These are phyloP conservation scores for Posidonia oceanica DNA, from an alignment of 116 monocot genomes.

Conservation along the genomic window DNA sequence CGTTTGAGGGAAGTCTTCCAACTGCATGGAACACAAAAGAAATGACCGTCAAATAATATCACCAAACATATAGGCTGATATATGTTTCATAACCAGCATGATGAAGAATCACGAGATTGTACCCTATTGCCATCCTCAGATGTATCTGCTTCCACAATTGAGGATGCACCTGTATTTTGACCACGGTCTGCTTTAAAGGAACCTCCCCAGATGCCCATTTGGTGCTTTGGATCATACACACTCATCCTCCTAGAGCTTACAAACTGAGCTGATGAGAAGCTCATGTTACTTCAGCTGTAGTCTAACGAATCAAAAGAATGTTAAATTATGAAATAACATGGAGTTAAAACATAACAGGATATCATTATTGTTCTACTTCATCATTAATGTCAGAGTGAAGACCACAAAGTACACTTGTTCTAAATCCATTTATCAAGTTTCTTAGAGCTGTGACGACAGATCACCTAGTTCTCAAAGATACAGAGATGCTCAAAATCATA, in stretches of 20 bases:
- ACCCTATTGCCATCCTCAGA: conserved; percentile 45
- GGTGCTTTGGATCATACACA: conserved; percentile 37
- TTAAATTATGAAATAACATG: not conserved
- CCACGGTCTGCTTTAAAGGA: conserved; percentile 45
- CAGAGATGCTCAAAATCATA: too few relatives aligned
- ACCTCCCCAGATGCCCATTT: conserved; percentile 45
- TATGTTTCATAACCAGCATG: not conserved
- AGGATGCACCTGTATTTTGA: conserved; percentile 38
- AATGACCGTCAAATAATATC: not conserved
- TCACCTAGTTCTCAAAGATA: too few relatives aligned
- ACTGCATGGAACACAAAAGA: conserved; percentile 18
- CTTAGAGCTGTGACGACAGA: too few relatives aligned
- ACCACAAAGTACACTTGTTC: too few relatives aligned
- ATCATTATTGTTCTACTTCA: not conserved
- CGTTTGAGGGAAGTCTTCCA: conserved; percentile 35
- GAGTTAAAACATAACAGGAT: not conserved
- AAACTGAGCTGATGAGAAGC: conserved; percentile 52
- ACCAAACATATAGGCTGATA: not conserved
- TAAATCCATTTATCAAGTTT: too few relatives aligned
- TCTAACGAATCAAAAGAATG: not conserved
- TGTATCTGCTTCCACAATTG: conserved; percentile 31
- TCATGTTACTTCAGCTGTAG: conserved; percentile 20
- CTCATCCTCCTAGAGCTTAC: conserved; percentile 43
- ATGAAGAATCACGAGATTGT: not conserved
- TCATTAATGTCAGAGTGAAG: not conserved